A percentile compares a stretch with the other conserved stretches of the same genome.
These are phyloP conservation scores for Tricholoma matsutake DNA, from an alignment of 768 basidiomycete species.

Conservation along the genomic window DNA sequence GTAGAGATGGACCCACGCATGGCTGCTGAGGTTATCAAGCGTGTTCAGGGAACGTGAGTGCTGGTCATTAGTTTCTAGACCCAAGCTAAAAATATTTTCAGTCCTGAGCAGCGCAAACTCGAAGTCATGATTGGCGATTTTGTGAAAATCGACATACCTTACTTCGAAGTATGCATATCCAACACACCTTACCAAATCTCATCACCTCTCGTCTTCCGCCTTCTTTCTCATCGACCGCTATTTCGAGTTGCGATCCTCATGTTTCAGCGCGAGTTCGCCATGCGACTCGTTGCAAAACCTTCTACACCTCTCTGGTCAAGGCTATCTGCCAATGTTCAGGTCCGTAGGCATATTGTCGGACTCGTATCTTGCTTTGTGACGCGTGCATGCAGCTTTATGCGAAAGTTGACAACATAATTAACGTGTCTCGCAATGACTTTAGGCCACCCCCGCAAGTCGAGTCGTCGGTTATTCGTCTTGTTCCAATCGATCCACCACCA, in stretches of 20 bases:
- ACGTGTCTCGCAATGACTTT: conserved; percentile 97
- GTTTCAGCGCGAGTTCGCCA: conserved; percentile 99
- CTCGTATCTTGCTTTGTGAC: neutral
- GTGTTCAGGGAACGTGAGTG: conserved; percentile 96
- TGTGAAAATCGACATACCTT: conserved; percentile 96
- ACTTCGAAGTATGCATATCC: conserved; percentile 98
- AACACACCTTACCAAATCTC: conserved; percentile 99
- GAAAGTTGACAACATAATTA: conserved; percentile 94
- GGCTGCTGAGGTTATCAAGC: conserved; percentile 96
- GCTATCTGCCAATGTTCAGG: conserved; percentile 92
- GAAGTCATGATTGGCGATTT: conserved; percentile 97
- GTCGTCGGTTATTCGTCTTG: conserved; percentile 86
- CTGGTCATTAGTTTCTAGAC: neutral
- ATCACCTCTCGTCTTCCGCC: conserved; percentile 93
- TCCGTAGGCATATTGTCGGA: conserved; percentile 10
- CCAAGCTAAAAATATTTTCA: conserved; percentile 28
- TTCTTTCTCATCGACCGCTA: conserved; percentile 93
- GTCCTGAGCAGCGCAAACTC: conserved; percentile 93
- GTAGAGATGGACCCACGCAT: conserved; percentile 99
- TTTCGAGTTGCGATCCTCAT: conserved; percentile 96
- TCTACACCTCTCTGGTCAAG: conserved; percentile 88
- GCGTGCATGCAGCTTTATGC: conserved; percentile 66
- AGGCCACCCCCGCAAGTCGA: conserved; percentile 95
- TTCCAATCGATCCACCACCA: conserved; percentile 92
- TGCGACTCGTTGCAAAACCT: conserved; percentile 85